These are phyloP conservation scores for Stentor coeruleus DNA, from an alignment of 73 alveolate genomes.

Conservation along the genomic window DNA sequence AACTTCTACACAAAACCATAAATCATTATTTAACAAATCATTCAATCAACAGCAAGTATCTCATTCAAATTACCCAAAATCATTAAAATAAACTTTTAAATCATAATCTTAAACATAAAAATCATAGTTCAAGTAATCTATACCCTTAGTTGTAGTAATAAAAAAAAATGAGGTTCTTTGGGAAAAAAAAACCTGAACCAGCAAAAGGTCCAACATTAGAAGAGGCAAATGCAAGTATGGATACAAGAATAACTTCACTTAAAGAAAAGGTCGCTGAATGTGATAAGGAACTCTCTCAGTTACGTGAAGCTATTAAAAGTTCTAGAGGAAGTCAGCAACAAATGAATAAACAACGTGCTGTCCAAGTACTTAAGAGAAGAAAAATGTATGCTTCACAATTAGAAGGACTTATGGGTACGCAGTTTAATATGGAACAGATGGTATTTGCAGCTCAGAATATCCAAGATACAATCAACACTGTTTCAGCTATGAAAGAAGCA, in stretches of 20 bases:
- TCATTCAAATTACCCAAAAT: too few species aligned
- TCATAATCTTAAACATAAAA: too few species aligned
- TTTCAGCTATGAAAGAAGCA: slow-evolving; percentile 58
- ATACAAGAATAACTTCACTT: background rate
- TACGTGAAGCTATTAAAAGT: background rate
- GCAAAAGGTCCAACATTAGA: slow-evolving; percentile 16
- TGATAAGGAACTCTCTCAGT: background rate
- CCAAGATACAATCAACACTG: slow-evolving; percentile 49
- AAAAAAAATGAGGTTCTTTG: slow-evolving; percentile 7
- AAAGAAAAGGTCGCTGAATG: slow-evolving; percentile 15
- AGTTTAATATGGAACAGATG: slow-evolving; percentile 63
- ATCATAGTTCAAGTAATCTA: too few species aligned
- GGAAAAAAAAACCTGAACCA: background rate
- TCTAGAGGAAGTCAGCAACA: background rate
- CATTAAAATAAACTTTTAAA: too few species aligned
- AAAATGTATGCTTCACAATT: slow-evolving; percentile 63
- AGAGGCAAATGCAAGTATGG: slow-evolving; percentile 16
- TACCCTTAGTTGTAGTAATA: too few species aligned
- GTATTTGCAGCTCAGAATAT: slow-evolving; percentile 52
- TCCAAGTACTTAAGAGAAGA: slow-evolving; percentile 48
- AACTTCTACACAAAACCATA: too few species aligned
- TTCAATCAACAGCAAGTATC: too few species aligned
- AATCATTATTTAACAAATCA: too few species aligned
- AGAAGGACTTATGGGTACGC: slow-evolving; percentile 45
- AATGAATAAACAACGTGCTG: slow-evolving; percentile 34